Conservation (phyloP, 2,329 filamentous ascomycete species). For the Cryphonectria naterciae region DNA sequence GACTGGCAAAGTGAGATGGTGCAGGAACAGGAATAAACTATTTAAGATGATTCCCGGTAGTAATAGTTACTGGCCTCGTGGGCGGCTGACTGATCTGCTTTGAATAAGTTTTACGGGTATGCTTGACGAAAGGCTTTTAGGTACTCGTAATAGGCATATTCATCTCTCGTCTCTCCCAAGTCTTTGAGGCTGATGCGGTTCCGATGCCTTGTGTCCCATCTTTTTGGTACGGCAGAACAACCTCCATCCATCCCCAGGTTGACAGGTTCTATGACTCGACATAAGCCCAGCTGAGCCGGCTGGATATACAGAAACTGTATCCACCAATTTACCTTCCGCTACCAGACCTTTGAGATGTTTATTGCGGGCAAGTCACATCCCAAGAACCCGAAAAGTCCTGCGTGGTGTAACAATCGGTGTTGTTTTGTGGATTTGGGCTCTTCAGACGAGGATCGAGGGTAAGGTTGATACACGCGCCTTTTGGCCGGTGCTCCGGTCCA, state of each 20-base stretch:
- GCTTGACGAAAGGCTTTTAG: background rate
- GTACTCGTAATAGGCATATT: background rate
- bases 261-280: background rate
- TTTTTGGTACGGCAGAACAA: background rate
- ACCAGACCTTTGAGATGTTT: background rate
- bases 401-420: background rate
- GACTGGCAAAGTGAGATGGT: slow-evolving; percentile 15
- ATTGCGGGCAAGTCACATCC: background rate
- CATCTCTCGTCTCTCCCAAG: background rate
- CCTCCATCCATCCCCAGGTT: background rate
- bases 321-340: background rate
- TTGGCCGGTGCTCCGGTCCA: too few species aligned
- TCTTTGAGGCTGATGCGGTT: background rate
- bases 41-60: background rate
- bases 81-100: background rate
- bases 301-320: background rate
- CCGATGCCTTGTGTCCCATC: background rate
- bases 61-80: too few species aligned
- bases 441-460: background rate
- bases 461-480: background rate
- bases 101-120: background rate
- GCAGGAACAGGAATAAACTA: background rate
- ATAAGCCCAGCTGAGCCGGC: background rate
- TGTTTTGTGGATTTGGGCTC: background rate
- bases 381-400: background rate